Percentiles rank a stretch among this genome's conserved stretches.
These are phyloP conservation scores for Mortierella sp. DNA, from an alignment of 371 early-diverging fungal species.

Conservation along the genomic window DNA sequence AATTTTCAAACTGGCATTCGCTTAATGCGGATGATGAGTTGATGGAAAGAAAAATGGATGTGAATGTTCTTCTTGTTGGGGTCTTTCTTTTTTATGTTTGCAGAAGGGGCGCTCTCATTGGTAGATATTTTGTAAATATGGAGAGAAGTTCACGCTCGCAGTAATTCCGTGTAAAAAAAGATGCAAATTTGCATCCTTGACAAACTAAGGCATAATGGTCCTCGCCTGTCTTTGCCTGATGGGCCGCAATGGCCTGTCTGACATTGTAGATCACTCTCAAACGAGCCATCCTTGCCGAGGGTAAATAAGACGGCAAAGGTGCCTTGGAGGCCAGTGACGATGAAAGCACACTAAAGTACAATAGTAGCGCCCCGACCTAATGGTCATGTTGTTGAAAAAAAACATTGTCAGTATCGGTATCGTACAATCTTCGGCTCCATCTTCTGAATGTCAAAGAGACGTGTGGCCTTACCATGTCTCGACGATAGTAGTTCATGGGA, in stretches of 20 bases:
- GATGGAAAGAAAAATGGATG: too few relatives aligned
- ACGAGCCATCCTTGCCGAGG: slow-evolving; percentile 67
- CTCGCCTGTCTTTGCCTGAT: slow-evolving; percentile 43
- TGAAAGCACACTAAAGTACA: slow-evolving; percentile 63
- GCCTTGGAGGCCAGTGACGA: slow-evolving; percentile 67
- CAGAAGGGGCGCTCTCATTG: too few relatives aligned
- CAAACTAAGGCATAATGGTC: too few relatives aligned
- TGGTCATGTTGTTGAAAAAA: background rate
- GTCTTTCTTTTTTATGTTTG: too few relatives aligned
- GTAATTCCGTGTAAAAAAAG: too few relatives aligned
- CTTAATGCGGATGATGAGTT: too few relatives aligned
- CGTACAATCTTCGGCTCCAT: too few relatives aligned
- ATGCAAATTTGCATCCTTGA: too few relatives aligned
- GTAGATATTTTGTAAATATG: too few relatives aligned
- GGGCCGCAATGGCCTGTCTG: slow-evolving; percentile 45
- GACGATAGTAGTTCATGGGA: slow-evolving; percentile 61
- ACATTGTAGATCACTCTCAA: slow-evolving; percentile 63
- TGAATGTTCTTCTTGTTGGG: too few relatives aligned
- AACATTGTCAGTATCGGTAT: background rate
- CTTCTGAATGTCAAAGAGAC: background rate
- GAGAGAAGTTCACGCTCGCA: too few relatives aligned
- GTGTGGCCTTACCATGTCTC: slow-evolving; percentile 62
- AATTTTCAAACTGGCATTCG: too few relatives aligned
- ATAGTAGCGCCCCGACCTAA: slow-evolving; percentile 49
- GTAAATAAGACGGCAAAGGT: slow-evolving; percentile 70